phyloP scores from a whole-genome alignment of 2,329 filamentous ascomycete species.

The Talaromyces sp. region DNA sequence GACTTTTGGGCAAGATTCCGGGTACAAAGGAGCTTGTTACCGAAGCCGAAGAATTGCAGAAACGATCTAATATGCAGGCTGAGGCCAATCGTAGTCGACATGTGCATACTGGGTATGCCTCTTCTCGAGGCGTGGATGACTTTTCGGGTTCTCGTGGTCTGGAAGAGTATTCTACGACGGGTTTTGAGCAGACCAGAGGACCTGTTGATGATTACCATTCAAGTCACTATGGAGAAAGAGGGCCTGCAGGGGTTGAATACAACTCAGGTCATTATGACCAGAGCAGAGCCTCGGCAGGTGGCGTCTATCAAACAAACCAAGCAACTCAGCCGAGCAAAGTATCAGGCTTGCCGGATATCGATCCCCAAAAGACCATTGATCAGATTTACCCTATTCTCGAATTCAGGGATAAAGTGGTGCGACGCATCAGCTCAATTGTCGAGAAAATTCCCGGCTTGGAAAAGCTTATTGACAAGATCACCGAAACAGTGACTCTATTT shows the following conservation, averaged over 20 bases:
- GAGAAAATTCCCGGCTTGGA: conserved; percentile 91
- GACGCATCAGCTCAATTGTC: conserved; percentile 77
- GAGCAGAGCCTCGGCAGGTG: conserved; percentile 29
- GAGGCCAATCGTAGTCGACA: conserved; percentile 51
- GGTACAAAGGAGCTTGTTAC: conserved; percentile 64
- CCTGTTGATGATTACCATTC: conserved; percentile 32
- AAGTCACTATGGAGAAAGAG: not conserved
- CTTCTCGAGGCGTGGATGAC: conserved; percentile 24
- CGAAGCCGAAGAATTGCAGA: conserved; percentile 63
- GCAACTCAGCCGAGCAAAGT: conserved; percentile 41
- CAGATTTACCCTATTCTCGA: conserved; percentile 93
- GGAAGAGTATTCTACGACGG: not conserved
- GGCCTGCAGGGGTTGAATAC: not conserved
- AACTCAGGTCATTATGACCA: conserved; percentile 2
- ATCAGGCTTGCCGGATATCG: conserved; percentile 74
- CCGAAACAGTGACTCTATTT: conserved; percentile 87
- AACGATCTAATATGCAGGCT: conserved; percentile 61
- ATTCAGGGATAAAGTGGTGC: conserved; percentile 92
- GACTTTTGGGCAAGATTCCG: conserved; percentile 72
- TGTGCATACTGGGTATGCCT: conserved; percentile 24
- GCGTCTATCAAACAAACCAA: conserved; percentile 26
- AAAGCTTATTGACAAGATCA: conserved; percentile 85
- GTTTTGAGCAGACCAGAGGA: conserved; percentile 4
- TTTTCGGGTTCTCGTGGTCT: conserved; percentile 15
- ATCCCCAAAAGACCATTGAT: conserved; percentile 69